Percentiles rank a stretch among this genome's conserved stretches.
Evolutionary conservation across 192 early-diverging fungal genomes (phyloP).

Genomic region (Lobosporangium transversale): DNA sequence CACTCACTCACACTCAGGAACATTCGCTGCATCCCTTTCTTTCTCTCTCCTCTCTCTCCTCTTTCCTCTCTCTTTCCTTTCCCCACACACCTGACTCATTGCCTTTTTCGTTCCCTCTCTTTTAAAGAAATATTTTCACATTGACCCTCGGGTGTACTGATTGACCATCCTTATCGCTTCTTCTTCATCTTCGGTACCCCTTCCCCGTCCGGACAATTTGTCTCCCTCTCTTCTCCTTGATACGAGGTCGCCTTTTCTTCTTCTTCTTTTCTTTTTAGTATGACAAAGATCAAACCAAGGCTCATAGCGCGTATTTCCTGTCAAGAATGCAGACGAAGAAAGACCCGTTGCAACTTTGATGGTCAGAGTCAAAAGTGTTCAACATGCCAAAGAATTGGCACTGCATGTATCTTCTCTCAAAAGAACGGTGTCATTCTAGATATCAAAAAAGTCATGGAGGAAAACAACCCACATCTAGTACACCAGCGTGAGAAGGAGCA

Average conservation of each 20-base stretch:
- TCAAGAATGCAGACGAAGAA: conserved; percentile 46
- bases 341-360: conserved; percentile 53
- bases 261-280: too few species aligned
- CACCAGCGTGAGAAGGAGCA: conserved; percentile 47
- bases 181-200: too few species aligned
- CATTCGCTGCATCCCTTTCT: background rate
- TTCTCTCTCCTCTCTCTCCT: background rate
- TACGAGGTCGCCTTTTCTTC: too few species aligned
- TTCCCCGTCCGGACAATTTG: too few species aligned
- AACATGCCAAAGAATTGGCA: conserved; percentile 46
- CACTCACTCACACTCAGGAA: background rate
- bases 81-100: background rate
- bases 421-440: conserved; percentile 53
- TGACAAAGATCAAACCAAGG: conserved; percentile 55
- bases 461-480: conserved; percentile 50
- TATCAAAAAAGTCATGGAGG: conserved; percentile 54
- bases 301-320: conserved; percentile 52
- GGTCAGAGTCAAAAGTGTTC: conserved; percentile 50
- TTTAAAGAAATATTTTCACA: too few species aligned
- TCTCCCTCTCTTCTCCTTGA: too few species aligned
- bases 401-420: conserved; percentile 47
- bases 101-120: background rate
- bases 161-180: too few species aligned
- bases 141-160: too few species aligned
- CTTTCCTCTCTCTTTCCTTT: conserved; percentile 3